phyloP scores from a whole-genome alignment of 2,329 filamentous ascomycete genomes.

The Leptographium galeiforme region DNA sequence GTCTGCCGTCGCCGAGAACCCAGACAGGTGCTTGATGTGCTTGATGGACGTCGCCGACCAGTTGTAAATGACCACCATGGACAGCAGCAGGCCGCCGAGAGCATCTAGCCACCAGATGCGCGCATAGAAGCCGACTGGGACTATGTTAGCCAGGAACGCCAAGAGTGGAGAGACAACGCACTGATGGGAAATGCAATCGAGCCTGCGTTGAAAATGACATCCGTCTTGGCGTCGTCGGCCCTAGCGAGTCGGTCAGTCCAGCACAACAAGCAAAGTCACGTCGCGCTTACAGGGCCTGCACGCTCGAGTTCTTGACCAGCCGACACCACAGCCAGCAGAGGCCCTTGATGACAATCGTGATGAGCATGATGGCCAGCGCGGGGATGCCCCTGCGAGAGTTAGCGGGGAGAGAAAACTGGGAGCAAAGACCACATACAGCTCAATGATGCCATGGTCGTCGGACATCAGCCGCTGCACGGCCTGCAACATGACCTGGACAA shows the following conservation, averaged over 20 bases:
- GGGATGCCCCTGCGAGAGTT: constrained; percentile 34
- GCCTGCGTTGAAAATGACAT: constrained; percentile 84
- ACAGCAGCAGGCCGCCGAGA: constrained; percentile 65
- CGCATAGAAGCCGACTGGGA: constrained; percentile 55
- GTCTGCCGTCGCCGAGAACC: constrained; percentile 64
- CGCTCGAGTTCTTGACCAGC: constrained; percentile 71
- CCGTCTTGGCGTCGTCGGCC: constrained; percentile 19
- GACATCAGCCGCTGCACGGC: constrained; percentile 51
- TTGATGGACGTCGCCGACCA: constrained; percentile 62
- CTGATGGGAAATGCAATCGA: constrained; percentile 74
- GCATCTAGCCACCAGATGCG: constrained; percentile 75
- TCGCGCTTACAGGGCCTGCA: constrained; percentile 53
- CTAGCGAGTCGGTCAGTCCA: constrained; percentile 7
- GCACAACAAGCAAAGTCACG: not conserved
- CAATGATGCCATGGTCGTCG: constrained; percentile 53
- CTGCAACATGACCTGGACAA: constrained; percentile 63
- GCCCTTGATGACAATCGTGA: constrained; percentile 71
- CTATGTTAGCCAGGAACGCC: not conserved
- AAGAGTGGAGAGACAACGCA: constrained; percentile 15
- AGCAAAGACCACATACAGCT: constrained; percentile 33
- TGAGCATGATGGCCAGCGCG: constrained; percentile 66
- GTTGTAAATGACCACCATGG: constrained; percentile 63
- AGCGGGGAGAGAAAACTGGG: not conserved
- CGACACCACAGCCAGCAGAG: constrained; percentile 81
- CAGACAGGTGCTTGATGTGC: constrained; percentile 70